Evolutionary conservation across 176 grass and related monocot genomes (phyloP).

Genomic region (Paspalum notatum): DNA sequence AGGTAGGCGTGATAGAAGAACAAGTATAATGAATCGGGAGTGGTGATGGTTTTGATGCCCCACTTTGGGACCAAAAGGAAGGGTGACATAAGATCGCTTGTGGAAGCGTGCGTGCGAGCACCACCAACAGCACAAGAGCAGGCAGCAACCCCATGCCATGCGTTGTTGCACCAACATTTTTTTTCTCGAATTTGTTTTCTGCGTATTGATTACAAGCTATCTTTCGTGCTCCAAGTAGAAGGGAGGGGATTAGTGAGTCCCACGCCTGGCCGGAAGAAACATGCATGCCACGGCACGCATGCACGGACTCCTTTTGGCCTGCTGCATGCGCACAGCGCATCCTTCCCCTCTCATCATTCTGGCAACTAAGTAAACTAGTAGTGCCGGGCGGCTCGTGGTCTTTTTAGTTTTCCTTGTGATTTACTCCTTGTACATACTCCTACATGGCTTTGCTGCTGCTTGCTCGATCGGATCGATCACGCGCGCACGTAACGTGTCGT

Average conservation of each 20-base stretch:
- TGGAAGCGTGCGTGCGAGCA: conserved; percentile 74
- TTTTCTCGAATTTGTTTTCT: too few relatives aligned
- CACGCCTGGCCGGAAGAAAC: conserved; percentile 40
- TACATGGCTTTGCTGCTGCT: background rate
- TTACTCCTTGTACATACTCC: conserved; percentile 36
- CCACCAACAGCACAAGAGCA: conserved; percentile 37
- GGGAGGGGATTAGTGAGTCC: conserved; percentile 32
- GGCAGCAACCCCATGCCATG: conserved; percentile 5
- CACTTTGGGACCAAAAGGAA: conserved; percentile 52
- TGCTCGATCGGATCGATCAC: background rate
- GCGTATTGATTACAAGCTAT: conserved; percentile 39
- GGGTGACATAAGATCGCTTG: conserved; percentile 41
- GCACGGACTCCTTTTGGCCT: conserved; percentile 40
- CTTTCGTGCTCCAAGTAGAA: conserved; percentile 37
- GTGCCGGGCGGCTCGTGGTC: background rate
- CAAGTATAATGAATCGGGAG: conserved; percentile 38
- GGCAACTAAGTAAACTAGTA: conserved; percentile 11
- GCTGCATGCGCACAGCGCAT: conserved; percentile 56
- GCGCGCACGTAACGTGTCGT: background rate
- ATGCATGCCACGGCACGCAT: conserved; percentile 45
- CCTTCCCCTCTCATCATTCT: conserved; percentile 49
- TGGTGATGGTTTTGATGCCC: conserved; percentile 43
- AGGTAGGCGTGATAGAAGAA: conserved; percentile 38
- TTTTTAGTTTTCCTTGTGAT: conserved; percentile 28
- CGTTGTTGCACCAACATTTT: conserved; percentile 41